phyloP scores from a whole-genome alignment of 1,139 yeast genomes.

The Debaryomyces psychrophilus region DNA sequence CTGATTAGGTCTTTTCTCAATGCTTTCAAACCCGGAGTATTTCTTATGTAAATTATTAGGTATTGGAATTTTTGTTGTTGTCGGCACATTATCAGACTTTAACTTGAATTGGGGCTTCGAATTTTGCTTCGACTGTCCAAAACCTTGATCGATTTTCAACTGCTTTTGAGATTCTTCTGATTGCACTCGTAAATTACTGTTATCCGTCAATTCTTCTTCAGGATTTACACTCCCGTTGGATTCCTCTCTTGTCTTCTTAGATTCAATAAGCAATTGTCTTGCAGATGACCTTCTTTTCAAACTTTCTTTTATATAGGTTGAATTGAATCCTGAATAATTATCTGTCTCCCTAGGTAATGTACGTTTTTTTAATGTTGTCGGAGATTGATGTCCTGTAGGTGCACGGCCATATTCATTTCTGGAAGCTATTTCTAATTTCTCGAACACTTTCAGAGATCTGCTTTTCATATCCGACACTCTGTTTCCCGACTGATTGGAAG shows the following conservation, averaged over 20 bases:
- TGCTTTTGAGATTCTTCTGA: not conserved
- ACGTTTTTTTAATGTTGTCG: constrained; percentile 3
- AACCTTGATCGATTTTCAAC: not conserved
- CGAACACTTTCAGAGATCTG: constrained; percentile 23
- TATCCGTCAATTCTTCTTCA: not conserved
- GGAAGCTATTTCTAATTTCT: constrained; percentile 22
- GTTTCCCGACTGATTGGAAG: constrained; percentile 14
- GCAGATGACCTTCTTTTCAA: constrained; percentile 11
- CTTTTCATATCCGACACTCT: constrained; percentile 12
- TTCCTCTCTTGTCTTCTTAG: not conserved
- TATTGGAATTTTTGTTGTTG: not conserved
- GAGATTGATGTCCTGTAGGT: not conserved
- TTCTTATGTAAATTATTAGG: not conserved
- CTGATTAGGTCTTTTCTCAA: not conserved
- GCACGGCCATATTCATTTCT: constrained; percentile 13
- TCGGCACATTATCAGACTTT: not conserved
- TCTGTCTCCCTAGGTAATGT: constrained; percentile 5
- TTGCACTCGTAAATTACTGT: not conserved
- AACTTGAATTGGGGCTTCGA: not conserved
- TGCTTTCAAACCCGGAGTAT: not conserved
- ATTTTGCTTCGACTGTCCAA: not conserved
- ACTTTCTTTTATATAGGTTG: constrained; percentile 10
- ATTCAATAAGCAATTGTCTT: constrained; percentile 6
- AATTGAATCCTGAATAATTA: constrained; percentile 4
- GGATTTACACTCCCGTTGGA: not conserved